Evolutionary conservation across 768 basidiomycete genomes (phyloP).

Genomic region (Rossbeevera mucosa): DNA sequence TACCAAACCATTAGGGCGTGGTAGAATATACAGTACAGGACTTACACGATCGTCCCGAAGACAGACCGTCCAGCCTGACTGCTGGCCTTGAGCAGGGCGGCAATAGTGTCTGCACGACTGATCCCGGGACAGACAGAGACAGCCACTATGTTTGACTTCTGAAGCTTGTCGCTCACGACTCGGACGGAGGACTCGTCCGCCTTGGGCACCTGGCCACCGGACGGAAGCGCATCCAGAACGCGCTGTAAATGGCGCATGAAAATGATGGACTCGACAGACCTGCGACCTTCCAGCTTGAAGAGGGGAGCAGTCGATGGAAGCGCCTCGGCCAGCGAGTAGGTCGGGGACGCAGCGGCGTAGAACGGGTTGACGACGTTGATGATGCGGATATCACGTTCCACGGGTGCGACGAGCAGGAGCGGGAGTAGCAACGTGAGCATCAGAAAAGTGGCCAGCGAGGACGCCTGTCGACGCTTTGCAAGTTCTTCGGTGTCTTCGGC

Average conservation of each 20-base stretch:
- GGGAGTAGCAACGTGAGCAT: slow-evolving; percentile 78
- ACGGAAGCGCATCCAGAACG: slow-evolving; percentile 75
- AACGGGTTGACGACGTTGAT: slow-evolving; percentile 84
- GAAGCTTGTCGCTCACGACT: slow-evolving; percentile 39
- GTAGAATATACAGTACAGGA: slow-evolving; percentile 7
- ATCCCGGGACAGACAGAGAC: slow-evolving; percentile 74
- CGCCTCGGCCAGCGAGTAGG: slow-evolving; percentile 30
- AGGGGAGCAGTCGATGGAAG: slow-evolving; percentile 29
- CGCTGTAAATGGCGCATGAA: slow-evolving; percentile 79
- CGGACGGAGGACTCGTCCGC: slow-evolving; percentile 30
- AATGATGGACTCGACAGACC: slow-evolving; percentile 58
- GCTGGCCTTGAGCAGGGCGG: slow-evolving; percentile 34
- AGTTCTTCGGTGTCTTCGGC: slow-evolving; percentile 27
- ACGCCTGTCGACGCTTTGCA: slow-evolving; percentile 40
- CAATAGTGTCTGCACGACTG: slow-evolving; percentile 64
- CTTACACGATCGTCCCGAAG: slow-evolving; percentile 49
- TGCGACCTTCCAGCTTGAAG: slow-evolving; percentile 57
- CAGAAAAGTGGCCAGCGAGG: slow-evolving; percentile 69
- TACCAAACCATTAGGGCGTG: slow-evolving; percentile 2
- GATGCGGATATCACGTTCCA: slow-evolving; percentile 89
- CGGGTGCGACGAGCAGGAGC: slow-evolving; percentile 71
- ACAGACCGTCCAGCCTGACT: slow-evolving; percentile 35
- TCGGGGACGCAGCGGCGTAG: slow-evolving; percentile 72
- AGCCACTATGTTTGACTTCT: slow-evolving; percentile 72
- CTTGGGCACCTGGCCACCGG: slow-evolving; percentile 48